Percentiles rank a stretch among this genome's conserved stretches.
phyloP scores from a whole-genome alignment of 768 basidiomycete species.

The Collybiopsis luxurians region DNA sequence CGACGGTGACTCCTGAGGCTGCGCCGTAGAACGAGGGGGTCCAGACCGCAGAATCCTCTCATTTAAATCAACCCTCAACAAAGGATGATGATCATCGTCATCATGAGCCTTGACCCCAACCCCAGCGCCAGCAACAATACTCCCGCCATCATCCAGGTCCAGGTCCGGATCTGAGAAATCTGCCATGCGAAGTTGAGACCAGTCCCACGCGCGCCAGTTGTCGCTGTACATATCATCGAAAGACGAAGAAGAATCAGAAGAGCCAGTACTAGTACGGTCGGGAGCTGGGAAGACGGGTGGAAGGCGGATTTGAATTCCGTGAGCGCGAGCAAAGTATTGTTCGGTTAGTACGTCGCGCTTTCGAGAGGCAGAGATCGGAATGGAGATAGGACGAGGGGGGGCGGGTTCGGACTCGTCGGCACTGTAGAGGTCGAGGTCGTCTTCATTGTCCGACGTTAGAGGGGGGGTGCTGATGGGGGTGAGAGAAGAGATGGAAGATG shows the following conservation, averaged over 20 bases:
- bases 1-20: too few species aligned
- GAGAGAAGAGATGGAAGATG: slow-evolving; percentile 25
- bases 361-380: neutral
- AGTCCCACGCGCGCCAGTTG: slow-evolving; percentile 40
- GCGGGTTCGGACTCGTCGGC: neutral
- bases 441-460: slow-evolving; percentile 33
- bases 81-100: too few species aligned
- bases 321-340: slow-evolving; percentile 27
- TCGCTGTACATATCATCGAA: neutral
- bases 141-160: slow-evolving; percentile 2
- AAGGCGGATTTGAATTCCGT: slow-evolving; percentile 3
- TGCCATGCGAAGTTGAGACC: slow-evolving; percentile 38
- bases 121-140: neutral
- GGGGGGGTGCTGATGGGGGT: slow-evolving; percentile 32
- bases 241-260: neutral
- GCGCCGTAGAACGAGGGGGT: too few species aligned
- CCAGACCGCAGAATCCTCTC: too few species aligned
- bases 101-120: too few species aligned
- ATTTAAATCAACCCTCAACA: too few species aligned
- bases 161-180: slow-evolving; percentile 18
- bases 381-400: slow-evolving; percentile 10
- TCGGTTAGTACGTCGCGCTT: slow-evolving; percentile 12
- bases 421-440: slow-evolving; percentile 14
- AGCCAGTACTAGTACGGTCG: too few species aligned
- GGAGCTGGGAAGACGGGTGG: neutral